Percentiles rank a stretch among this genome's conserved stretches.
These are phyloP conservation scores for Vitrella brassicaformis DNA, from an alignment of 73 alveolate species.

Conservation along the genomic window DNA sequence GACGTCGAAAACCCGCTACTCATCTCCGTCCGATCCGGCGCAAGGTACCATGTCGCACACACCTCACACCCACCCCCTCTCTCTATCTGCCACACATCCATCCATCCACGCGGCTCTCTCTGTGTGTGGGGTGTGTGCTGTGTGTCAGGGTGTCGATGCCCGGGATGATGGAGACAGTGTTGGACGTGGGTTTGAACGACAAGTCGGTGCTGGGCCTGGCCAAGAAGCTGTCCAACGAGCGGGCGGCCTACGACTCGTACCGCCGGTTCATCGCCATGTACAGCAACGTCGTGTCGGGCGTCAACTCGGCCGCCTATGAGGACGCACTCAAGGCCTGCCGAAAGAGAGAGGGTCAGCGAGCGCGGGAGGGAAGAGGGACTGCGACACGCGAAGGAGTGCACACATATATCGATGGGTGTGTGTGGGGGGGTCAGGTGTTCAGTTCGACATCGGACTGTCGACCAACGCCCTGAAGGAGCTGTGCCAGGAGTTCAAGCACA, in stretches of 20 bases:
- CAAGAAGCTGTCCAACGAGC: conserved; percentile 42
- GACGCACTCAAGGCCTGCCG: conserved; percentile 44
- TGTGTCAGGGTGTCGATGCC: conserved; percentile 67
- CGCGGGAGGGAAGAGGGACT: conserved; percentile 20
- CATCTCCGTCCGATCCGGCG: conserved; percentile 63
- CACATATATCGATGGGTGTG: too few species aligned
- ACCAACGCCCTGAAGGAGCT: neutral
- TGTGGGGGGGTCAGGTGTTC: too few species aligned
- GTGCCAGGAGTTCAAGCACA: conserved; percentile 4
- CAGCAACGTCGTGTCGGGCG: conserved; percentile 7
- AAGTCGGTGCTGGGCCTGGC: conserved; percentile 39
- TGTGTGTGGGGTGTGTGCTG: conserved; percentile 52
- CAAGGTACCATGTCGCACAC: too few species aligned
- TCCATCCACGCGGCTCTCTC: conserved; percentile 25
- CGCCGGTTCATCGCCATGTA: conserved; percentile 30
- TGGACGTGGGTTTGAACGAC: conserved; percentile 57
- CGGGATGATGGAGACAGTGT: conserved; percentile 72
- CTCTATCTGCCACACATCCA: too few species aligned
- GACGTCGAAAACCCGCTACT: conserved; percentile 48
- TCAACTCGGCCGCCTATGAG: conserved; percentile 1
- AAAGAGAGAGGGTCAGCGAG: conserved; percentile 47
- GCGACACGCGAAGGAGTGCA: too few species aligned
- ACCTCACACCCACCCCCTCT: too few species aligned
- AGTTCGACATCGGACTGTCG: neutral
- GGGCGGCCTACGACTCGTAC: conserved; percentile 56